Conservation (phyloP, 768 basidiomycete genomes). For the Lactarius sp. region DNA sequence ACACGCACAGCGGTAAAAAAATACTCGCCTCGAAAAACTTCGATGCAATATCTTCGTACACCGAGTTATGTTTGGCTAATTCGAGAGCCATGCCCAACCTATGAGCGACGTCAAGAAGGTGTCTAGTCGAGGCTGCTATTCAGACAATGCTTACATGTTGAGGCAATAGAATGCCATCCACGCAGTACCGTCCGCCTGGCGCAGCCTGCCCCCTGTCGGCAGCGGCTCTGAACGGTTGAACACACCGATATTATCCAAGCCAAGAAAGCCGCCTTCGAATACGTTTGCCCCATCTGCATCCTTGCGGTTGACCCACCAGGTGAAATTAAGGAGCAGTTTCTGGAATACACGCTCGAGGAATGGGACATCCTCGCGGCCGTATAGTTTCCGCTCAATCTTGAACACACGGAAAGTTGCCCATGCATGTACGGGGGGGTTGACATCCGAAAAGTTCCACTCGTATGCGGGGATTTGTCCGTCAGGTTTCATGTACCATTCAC, state of each 20-base stretch:
- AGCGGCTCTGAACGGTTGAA: constrained; percentile 98
- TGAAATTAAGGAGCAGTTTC: constrained; percentile 94
- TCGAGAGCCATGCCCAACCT: constrained; percentile 98
- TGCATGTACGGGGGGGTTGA: constrained; percentile 98
- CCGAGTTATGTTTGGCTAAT: constrained; percentile 93
- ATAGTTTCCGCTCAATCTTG: constrained; percentile 97
- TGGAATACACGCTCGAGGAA: constrained; percentile 99
- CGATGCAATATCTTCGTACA: constrained; percentile 98
- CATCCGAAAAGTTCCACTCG: constrained; percentile 99
- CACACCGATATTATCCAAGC: constrained; percentile 94
- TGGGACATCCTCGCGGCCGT: constrained; percentile 80
- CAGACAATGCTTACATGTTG: constrained; percentile 67
- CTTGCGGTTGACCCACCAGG: constrained; percentile 99
- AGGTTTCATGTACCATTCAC: constrained; percentile 99
- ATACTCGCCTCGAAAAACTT: constrained; percentile 83
- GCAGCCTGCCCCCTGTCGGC: constrained; percentile 88
- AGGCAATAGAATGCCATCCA: constrained; percentile 99
- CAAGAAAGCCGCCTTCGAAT: constrained; percentile 97
- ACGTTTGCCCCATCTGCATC: constrained; percentile 93
- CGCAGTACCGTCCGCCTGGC: constrained; percentile 97
- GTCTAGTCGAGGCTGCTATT: neutral
- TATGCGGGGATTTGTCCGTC: constrained; percentile 98
- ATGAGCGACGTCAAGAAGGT: constrained; percentile 12
- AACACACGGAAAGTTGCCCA: constrained; percentile 99
- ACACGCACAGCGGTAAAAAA: neutral